phyloP scores from a whole-genome alignment of 1,139 yeast species.

The Hemisphaericaspora subhashii region DNA sequence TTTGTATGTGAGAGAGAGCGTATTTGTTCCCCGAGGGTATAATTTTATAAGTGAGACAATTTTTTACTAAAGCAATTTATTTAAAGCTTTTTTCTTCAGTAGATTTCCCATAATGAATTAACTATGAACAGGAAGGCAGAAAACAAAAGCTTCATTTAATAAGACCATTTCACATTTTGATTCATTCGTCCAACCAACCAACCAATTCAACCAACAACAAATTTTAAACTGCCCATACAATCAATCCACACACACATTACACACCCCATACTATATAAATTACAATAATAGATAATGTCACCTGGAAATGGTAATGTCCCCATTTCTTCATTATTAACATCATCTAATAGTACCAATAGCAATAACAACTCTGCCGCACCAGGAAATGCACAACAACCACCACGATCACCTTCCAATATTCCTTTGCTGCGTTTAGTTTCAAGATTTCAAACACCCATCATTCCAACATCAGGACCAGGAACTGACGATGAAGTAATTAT shows the following conservation, averaged over 20 bases:
- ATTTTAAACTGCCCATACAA: no score
- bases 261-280: background rate
- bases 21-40: no score
- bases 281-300: constrained; percentile 6
- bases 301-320: constrained; percentile 21
- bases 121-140: constrained; percentile 1
- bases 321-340: constrained; percentile 24
- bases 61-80: no score
- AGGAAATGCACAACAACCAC: constrained; percentile 4
- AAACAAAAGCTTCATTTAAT: no score
- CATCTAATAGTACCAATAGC: constrained; percentile 11
- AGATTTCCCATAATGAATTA: background rate
- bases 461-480: constrained; percentile 14
- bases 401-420: constrained; percentile 4
- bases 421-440: constrained; percentile 22
- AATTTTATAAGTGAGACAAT: no score
- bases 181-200: no score
- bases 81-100: background rate
- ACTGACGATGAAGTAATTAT: constrained; percentile 17
- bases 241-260: background rate
- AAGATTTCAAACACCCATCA: constrained; percentile 24
- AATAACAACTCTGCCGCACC: constrained; percentile 1
- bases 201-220: no score
- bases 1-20: no score
- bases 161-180: no score